Conservation (phyloP, 2,329 filamentous ascomycete genomes). For the Ophiostoma quercus region DNA sequence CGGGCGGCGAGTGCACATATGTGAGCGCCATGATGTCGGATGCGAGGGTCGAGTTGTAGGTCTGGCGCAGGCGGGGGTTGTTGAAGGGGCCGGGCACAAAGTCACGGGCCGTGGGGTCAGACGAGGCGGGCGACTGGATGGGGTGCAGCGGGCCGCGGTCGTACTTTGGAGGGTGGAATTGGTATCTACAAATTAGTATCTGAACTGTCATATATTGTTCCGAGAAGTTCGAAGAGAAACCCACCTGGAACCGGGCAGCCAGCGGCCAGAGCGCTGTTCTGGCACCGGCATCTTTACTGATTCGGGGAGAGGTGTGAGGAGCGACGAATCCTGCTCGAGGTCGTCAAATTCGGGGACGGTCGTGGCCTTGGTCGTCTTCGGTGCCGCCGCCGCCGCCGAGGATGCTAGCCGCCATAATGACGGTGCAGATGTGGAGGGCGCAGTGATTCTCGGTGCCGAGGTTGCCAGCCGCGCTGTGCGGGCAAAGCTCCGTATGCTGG, state of each 20-base stretch:
- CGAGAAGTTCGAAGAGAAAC: constrained; percentile 21
- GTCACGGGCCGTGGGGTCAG: constrained; percentile 79
- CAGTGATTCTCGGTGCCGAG: neutral
- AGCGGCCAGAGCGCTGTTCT: constrained; percentile 34
- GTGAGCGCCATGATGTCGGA: constrained; percentile 82
- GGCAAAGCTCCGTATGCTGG: constrained; percentile 40
- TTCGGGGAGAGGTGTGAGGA: constrained; percentile 40
- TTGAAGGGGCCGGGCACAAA: constrained; percentile 91
- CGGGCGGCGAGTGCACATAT: constrained; percentile 81
- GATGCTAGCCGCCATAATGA: constrained; percentile 29
- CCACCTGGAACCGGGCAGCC: constrained; percentile 47
- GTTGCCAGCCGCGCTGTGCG: constrained; percentile 31
- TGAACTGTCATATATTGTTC: neutral
- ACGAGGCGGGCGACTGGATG: constrained; percentile 78
- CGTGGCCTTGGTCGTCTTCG: neutral
- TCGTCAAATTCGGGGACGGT: constrained; percentile 37
- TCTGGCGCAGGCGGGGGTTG: constrained; percentile 80
- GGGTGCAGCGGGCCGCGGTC: constrained; percentile 90
- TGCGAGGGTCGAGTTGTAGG: constrained; percentile 79
- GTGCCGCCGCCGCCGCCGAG: constrained; percentile 2
- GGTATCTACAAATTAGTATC: constrained; percentile 60
- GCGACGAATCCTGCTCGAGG: constrained; percentile 48
- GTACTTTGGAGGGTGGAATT: constrained; percentile 91
- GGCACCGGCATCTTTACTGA: constrained; percentile 40
- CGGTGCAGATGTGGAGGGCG: constrained; percentile 8